phyloP scores from a whole-genome alignment of 306 rosid genomes.

The Fragaria nilgerrensis region DNA sequence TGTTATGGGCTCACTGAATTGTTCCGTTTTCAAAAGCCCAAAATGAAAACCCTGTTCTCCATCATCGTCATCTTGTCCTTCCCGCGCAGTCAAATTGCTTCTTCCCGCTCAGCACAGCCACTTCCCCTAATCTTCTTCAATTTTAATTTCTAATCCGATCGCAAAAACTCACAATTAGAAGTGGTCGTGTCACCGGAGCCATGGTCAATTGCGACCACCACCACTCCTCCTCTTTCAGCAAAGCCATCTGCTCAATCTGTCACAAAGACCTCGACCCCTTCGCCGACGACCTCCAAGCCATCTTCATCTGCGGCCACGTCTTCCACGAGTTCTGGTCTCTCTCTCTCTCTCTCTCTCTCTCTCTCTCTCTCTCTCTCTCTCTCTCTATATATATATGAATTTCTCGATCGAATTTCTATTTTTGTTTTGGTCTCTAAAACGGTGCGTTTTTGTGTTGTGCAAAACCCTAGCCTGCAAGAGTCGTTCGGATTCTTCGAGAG shows the following conservation, averaged over 20 bases:
- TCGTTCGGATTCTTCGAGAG: conserved; percentile 80
- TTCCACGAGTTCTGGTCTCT: conserved; percentile 89
- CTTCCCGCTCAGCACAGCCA: neutral
- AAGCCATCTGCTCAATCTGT: conserved; percentile 84
- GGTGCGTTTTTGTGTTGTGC: conserved; percentile 9
- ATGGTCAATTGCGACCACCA: conserved; percentile 38
- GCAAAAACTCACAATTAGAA: neutral
- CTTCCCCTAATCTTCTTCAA: neutral
- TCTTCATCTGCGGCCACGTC: conserved; percentile 86
- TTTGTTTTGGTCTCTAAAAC: neutral
- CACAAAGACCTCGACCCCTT: conserved; percentile 79
- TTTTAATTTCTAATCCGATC: neutral
- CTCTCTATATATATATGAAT: neutral
- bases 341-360: neutral
- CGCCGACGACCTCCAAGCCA: conserved; percentile 73
- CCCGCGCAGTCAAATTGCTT: neutral
- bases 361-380: conserved; percentile 13
- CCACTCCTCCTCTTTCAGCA: conserved; percentile 34
- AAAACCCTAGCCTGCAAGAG: conserved; percentile 62
- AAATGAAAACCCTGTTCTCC: neutral
- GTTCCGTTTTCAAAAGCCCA: neutral
- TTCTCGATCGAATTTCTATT: neutral
- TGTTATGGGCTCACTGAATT: neutral
- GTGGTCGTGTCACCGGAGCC: neutral
- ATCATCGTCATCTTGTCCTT: too few relatives aligned